Evolutionary conservation across 495 filamentous ascomycete genomes (phyloP).

Genomic region (Letharia columbiana): DNA sequence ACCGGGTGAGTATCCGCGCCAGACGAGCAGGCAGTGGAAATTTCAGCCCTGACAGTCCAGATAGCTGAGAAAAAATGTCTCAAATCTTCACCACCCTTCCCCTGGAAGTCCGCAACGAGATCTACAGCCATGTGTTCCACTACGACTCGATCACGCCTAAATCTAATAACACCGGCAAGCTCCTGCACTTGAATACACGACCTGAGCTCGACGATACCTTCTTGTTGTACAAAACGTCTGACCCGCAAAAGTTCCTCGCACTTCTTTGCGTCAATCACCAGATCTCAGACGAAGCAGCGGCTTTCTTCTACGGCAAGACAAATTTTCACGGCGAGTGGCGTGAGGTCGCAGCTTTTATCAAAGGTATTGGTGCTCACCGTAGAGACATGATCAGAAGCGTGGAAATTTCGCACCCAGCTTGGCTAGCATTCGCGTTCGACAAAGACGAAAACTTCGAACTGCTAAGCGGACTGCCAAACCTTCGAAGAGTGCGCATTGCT

Average conservation of each 20-base stretch:
- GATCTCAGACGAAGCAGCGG: not conserved
- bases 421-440: not conserved
- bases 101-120: not conserved
- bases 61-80: not conserved
- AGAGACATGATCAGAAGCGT: not conserved
- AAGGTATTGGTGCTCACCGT: not conserved
- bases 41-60: no score
- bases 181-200: not conserved
- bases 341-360: not conserved
- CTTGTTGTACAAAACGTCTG: not conserved
- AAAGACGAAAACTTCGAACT: not conserved
- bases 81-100: not conserved
- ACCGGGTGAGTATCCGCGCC: not conserved
- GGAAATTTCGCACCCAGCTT: not conserved
- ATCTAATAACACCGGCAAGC: not conserved
- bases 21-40: no score
- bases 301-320: slow-evolving; percentile 1
- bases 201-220: no score
- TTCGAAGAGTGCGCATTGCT: not conserved
- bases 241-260: not conserved
- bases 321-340: not conserved
- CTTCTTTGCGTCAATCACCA: not conserved
- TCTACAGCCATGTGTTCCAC: not conserved
- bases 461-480: not conserved
- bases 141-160: not conserved